Conservation (phyloP, 495 filamentous ascomycete species). For the Trichoderma orchidacearum region DNA sequence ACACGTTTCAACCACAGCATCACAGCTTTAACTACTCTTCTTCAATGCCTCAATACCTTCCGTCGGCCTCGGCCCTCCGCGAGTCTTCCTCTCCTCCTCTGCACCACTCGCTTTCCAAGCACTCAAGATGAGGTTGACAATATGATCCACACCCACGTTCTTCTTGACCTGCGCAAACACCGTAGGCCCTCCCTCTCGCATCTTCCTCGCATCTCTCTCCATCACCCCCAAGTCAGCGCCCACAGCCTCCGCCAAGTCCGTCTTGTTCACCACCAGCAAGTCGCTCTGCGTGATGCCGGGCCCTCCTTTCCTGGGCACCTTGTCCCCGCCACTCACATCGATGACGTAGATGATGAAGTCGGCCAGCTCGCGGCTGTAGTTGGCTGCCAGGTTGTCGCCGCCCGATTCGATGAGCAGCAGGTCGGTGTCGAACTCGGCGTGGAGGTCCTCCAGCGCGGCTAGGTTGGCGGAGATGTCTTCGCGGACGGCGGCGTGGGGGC, state of each 20-base stretch:
- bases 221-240: conserved; percentile 88
- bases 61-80: conserved; percentile 36
- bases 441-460: conserved; percentile 76
- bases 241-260: conserved; percentile 80
- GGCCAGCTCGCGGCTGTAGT: conserved; percentile 85
- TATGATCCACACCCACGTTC: conserved; percentile 67
- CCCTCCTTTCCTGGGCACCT: conserved; percentile 90
- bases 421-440: conserved; percentile 55
- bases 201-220: conserved; percentile 89
- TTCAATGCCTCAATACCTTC: conserved; percentile 28
- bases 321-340: conserved; percentile 93
- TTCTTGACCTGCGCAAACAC: conserved; percentile 96
- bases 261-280: conserved; percentile 89
- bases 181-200: conserved; percentile 92
- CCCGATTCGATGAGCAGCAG: conserved; percentile 87
- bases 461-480: conserved; percentile 95
- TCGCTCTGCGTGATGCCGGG: conserved; percentile 95
- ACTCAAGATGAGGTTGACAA: conserved; percentile 76
- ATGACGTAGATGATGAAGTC: conserved; percentile 99
- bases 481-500: conserved; percentile 92
- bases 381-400: conserved; percentile 92
- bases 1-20: no score
- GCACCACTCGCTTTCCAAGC: conserved; percentile 88
- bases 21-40: background rate
- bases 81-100: conserved; percentile 38